phyloP scores from a whole-genome alignment of 2,329 filamentous ascomycete species.

The Corinectria fuckeliana region DNA sequence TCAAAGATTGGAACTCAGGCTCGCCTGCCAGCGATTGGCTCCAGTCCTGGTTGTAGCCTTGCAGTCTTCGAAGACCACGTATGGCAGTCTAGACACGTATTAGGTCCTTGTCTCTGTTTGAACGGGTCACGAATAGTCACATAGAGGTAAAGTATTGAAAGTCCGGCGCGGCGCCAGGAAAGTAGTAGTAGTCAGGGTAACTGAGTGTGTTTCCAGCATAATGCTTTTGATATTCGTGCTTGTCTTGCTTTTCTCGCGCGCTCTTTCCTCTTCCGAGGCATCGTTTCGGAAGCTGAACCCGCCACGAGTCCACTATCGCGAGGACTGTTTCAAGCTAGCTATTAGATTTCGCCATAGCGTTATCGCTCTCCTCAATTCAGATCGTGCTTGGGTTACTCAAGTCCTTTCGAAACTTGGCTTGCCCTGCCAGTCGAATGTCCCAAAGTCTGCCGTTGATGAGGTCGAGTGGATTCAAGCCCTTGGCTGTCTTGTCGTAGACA shows the following conservation, averaged over 20 bases:
- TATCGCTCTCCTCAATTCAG: constrained; percentile 43
- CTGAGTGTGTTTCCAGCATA: constrained; percentile 33
- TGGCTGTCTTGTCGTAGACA: constrained; percentile 38
- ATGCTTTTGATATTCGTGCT: constrained; percentile 43
- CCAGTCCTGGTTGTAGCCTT: not conserved
- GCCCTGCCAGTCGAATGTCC: constrained; percentile 30
- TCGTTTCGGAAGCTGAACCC: constrained; percentile 35
- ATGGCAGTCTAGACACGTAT: not conserved
- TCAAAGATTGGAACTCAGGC: not conserved
- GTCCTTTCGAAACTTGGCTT: constrained; percentile 36
- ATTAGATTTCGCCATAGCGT: constrained; percentile 46
- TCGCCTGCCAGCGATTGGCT: not conserved
- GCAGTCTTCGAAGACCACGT: not conserved
- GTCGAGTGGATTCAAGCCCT: constrained; percentile 40
- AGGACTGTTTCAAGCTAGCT: constrained; percentile 46
- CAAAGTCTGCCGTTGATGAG: constrained; percentile 40
- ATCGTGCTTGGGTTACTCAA: constrained; percentile 34
- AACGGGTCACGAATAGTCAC: constrained; percentile 7
- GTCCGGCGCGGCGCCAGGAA: not conserved
- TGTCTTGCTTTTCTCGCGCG: constrained; percentile 40
- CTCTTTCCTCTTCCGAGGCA: constrained; percentile 32
- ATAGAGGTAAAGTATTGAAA: not conserved
- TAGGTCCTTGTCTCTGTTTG: not conserved
- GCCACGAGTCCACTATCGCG: constrained; percentile 40
- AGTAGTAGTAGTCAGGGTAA: constrained; percentile 9